Conservation (phyloP, 805 yeast genomes). For the Maudiozyma saulgeensis region DNA sequence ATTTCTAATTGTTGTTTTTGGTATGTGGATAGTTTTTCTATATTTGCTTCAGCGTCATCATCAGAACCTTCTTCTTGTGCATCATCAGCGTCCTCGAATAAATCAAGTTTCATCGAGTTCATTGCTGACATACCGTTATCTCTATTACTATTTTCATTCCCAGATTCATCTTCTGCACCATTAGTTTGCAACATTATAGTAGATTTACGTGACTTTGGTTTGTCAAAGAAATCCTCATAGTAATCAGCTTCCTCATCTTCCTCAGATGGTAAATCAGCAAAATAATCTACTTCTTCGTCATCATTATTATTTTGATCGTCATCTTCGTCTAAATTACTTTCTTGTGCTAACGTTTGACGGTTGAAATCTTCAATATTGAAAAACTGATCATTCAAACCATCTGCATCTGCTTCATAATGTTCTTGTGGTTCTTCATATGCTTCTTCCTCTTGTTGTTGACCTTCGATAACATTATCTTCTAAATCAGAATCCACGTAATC, state of each 20-base stretch:
- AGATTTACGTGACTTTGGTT: constrained; percentile 15
- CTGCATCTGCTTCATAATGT: constrained; percentile 26
- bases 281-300: constrained; percentile 44
- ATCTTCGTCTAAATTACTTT: constrained; percentile 38
- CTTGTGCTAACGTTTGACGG: constrained; percentile 59
- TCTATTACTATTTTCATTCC: constrained; percentile 35
- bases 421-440: constrained; percentile 19
- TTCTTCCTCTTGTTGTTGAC: constrained; percentile 5
- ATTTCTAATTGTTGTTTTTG: constrained; percentile 75
- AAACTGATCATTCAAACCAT: constrained; percentile 73
- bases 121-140: constrained; percentile 55
- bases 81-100: constrained; percentile 36
- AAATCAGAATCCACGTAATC: constrained; percentile 8
- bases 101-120: constrained; percentile 52
- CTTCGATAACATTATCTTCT: neutral
- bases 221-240: constrained; percentile 59
- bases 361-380: constrained; percentile 81
- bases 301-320: constrained; percentile 25
- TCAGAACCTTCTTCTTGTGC: constrained; percentile 20
- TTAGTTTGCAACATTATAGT: constrained; percentile 4
- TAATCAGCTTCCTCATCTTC: constrained; percentile 46
- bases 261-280: constrained; percentile 45
- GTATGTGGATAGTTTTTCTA: constrained; percentile 49
- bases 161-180: constrained; percentile 12
- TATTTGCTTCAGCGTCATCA: neutral